Evolutionary conservation across 192 early-diverging fungal genomes (phyloP), one percentile per base, ranked within the genome.

Genomic region (Phycomyces nitens): DNA sequence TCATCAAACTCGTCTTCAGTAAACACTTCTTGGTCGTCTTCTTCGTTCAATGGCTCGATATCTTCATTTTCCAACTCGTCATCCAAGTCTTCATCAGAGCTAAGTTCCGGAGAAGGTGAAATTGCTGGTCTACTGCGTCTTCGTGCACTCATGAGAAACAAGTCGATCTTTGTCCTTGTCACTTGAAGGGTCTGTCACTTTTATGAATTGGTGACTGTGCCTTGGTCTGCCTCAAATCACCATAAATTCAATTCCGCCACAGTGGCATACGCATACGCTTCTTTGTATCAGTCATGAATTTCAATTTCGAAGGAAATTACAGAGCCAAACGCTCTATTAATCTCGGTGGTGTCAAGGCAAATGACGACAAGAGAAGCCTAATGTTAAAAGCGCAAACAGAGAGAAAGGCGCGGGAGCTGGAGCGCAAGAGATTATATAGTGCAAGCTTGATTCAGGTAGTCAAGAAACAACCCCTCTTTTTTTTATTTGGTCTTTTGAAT

Each of bases 261-360:
- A 47, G 18, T n/a, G 44, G 44, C 15, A 14, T 47, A 47, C 44
- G 44, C 18, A 14, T 47, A 18, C 18, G 12, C 15, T 47, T 34
- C 29, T 34, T 34, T 34, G 29, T 8, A 61, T 50, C 9, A 38
- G 29, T 15, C 9, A 69, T 69, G 68, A 69, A 69, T 24, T 88
- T 84, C 68, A 79, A 68, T 52, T 96, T 96, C 69, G 89, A 92
- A 58, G 94, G 94, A 21, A 86, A 89, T 65, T 90, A 85, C 70
- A 92, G 88, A 74, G 57, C 77, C 34, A 83, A 84, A 52, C 77
- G 88, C 18, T 81, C 83, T 44, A 97, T 97, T 60, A 93, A 89
- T 61, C 80, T 97, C 38, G 94, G 93, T 53, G 92, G 93, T 0
- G 74, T 80, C n/a, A 81, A 71, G 47, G 51, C 69, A n/a, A 76